Evolutionary conservation across 2,329 filamentous ascomycete species (phyloP).

Genomic region (Calycina marina): DNA sequence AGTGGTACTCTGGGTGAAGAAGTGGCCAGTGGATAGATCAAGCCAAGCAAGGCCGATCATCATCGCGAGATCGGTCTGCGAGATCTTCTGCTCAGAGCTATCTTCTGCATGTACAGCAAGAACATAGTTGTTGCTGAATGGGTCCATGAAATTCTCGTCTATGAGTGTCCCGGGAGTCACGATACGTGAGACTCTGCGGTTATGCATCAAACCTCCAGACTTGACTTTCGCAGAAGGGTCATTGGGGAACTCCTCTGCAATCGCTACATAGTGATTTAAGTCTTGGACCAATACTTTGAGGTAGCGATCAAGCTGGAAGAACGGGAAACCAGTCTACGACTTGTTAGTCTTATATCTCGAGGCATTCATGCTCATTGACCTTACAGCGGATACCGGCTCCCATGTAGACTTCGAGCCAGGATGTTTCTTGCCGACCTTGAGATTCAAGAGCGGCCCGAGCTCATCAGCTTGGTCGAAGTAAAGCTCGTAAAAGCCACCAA

Average conservation of each 20-base stretch:
- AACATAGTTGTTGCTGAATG: slow-evolving; percentile 84
- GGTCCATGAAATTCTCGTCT: slow-evolving; percentile 94
- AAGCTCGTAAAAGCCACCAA: slow-evolving; percentile 93
- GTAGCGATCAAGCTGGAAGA: slow-evolving; percentile 82
- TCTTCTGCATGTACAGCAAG: slow-evolving; percentile 56
- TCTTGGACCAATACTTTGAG: slow-evolving; percentile 90
- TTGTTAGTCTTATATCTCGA: slow-evolving; percentile 1
- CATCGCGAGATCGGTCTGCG: neutral
- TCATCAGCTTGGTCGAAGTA: slow-evolving; percentile 95
- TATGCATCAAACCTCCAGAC: slow-evolving; percentile 66
- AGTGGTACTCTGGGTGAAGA: slow-evolving; percentile 68
- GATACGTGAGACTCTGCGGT: slow-evolving; percentile 71
- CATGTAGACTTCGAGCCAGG: slow-evolving; percentile 37
- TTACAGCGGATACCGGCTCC: slow-evolving; percentile 73
- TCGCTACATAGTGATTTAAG: slow-evolving; percentile 76
- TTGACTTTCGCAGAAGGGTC: slow-evolving; percentile 54
- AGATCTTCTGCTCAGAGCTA: neutral
- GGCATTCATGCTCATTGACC: neutral
- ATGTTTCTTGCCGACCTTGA: slow-evolving; percentile 74
- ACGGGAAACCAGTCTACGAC: slow-evolving; percentile 72
- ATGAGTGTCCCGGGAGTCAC: slow-evolving; percentile 92
- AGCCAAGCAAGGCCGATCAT: slow-evolving; percentile 78
- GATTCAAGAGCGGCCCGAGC: slow-evolving; percentile 68
- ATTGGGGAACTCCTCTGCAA: slow-evolving; percentile 84
- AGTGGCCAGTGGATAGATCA: slow-evolving; percentile 88